phyloP scores from a whole-genome alignment of 164 flowering plant genomes.

The Malania oleifera region DNA sequence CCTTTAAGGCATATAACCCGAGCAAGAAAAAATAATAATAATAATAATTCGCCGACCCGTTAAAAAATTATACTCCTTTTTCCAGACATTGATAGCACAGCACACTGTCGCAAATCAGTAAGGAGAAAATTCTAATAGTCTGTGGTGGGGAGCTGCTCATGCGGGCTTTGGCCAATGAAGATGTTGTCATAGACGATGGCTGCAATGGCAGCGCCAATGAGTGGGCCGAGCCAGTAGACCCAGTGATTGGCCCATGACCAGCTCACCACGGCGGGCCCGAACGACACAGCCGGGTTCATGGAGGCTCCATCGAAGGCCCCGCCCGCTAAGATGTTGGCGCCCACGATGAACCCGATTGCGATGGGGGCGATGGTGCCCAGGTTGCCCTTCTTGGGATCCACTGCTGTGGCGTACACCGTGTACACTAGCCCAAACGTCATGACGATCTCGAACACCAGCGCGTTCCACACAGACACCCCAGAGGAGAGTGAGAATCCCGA shows the following conservation, averaged over 20 bases:
- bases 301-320: constrained; percentile 54
- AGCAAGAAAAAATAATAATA: too few species aligned
- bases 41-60: too few species aligned
- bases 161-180: constrained; percentile 23
- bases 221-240: constrained; percentile 52
- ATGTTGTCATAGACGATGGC: constrained; percentile 39
- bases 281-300: constrained; percentile 54
- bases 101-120: too few species aligned
- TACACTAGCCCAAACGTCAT: constrained; percentile 55
- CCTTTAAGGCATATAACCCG: too few species aligned
- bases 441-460: constrained; percentile 41
- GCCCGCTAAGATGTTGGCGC: constrained; percentile 50
- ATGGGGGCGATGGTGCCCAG: constrained; percentile 38
- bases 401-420: constrained; percentile 50
- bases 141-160: constrained; percentile 30
- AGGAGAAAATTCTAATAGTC: constrained; percentile 30
- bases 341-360: constrained; percentile 51
- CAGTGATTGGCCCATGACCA: constrained; percentile 50
- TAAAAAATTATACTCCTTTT: too few species aligned
- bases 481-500: constrained; percentile 35
- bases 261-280: constrained; percentile 50
- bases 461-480: constrained; percentile 29
- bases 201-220: constrained; percentile 42
- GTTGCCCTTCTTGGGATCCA: constrained; percentile 47
- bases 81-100: too few species aligned